A percentile compares a stretch with the other conserved stretches of the same genome.
Conservation (phyloP, 1,284 basidiomycete species). For the Grifola frondosa region DNA sequence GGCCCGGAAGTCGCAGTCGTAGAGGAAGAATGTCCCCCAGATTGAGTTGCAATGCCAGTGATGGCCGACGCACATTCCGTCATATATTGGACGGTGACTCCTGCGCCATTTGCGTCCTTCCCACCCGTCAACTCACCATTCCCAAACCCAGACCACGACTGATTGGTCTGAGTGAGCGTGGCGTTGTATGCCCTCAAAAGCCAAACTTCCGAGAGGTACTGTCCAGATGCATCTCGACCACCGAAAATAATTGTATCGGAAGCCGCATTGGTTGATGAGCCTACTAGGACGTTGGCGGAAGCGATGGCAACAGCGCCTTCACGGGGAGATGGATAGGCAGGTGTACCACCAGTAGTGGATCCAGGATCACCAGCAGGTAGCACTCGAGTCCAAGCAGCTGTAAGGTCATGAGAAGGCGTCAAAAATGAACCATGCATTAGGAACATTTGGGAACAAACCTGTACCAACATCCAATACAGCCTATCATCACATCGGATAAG, state of each 20-base stretch:
- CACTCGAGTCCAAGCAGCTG: conserved; percentile 69
- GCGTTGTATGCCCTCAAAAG: conserved; percentile 69
- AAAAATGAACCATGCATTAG: too few relatives aligned
- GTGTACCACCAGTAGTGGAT: conserved; percentile 32
- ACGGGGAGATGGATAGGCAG: conserved; percentile 59
- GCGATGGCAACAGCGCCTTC: conserved; percentile 70
- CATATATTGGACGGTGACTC: conserved; percentile 63
- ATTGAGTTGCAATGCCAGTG: conserved; percentile 19
- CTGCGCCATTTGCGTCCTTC: conserved; percentile 59
- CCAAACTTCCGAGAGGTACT: conserved; percentile 74
- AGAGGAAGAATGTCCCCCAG: conserved; percentile 7
- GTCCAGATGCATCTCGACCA: conserved; percentile 63
- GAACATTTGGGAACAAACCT: conserved; percentile 19
- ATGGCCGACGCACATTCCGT: conserved; percentile 54
- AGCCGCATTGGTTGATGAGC: conserved; percentile 44
- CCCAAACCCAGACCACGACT: conserved; percentile 63
- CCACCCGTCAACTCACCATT: conserved; percentile 60
- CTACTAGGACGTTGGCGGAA: conserved; percentile 53
- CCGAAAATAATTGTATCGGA: conserved; percentile 80
- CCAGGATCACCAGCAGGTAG: conserved; percentile 74
- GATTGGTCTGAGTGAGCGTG: conserved; percentile 49
- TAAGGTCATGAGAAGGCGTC: too few relatives aligned
- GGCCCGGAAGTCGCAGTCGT: conserved; percentile 25
- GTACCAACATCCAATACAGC: conserved; percentile 57
- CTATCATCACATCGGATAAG: conserved; percentile 31